Evolutionary conservation across 1,284 basidiomycete species (phyloP).

Genomic region (Peniophora sp.): DNA sequence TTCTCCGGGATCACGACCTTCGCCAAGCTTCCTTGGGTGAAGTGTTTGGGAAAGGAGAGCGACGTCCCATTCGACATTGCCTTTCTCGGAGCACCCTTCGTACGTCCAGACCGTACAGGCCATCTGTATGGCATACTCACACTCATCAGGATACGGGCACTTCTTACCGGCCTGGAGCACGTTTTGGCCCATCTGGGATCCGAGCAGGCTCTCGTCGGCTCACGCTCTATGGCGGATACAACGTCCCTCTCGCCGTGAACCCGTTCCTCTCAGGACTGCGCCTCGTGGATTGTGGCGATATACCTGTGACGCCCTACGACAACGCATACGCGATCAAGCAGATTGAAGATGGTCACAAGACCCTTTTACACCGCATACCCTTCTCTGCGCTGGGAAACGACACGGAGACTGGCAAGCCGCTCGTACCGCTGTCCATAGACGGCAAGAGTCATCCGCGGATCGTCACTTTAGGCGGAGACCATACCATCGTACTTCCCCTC

Average conservation of each 20-base stretch:
- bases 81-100: constrained; percentile 74
- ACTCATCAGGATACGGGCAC: constrained; percentile 57
- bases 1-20: constrained; percentile 74
- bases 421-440: constrained; percentile 48
- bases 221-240: constrained; percentile 68
- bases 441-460: constrained; percentile 62
- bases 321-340: constrained; percentile 64
- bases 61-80: constrained; percentile 62
- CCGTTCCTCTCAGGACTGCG: constrained; percentile 55
- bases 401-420: constrained; percentile 43
- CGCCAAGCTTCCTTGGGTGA: constrained; percentile 67
- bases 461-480: constrained; percentile 72
- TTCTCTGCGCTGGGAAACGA: constrained; percentile 57
- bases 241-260: constrained; percentile 63
- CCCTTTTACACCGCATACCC: constrained; percentile 49
- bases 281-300: constrained; percentile 68
- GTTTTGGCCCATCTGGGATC: constrained; percentile 74
- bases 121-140: constrained; percentile 4
- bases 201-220: constrained; percentile 67
- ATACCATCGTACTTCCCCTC: constrained; percentile 64
- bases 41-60: constrained; percentile 56
- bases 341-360: constrained; percentile 62
- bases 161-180: constrained; percentile 70
- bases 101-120: constrained; percentile 25
- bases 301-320: constrained; percentile 57